phyloP scores from a whole-genome alignment of 208 protist species.

The Angomonas desouzai region DNA sequence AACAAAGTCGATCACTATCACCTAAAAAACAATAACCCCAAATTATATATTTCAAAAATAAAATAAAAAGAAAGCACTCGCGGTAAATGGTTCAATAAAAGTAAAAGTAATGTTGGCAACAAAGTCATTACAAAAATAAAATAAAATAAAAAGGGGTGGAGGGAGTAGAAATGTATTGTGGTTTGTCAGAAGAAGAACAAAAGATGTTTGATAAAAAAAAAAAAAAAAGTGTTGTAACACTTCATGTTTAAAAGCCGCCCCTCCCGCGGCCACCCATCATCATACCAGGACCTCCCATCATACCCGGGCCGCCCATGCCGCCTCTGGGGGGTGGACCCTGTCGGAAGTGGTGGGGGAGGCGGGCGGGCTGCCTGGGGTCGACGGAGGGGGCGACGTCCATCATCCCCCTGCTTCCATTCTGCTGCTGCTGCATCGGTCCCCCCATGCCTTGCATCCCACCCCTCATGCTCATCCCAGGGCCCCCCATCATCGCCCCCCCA shows the following conservation, averaged over 20 bases:
- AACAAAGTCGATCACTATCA: neutral
- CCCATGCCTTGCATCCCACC: too few species aligned
- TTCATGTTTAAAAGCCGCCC: neutral
- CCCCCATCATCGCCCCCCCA: neutral
- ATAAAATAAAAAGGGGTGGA: constrained; percentile 1
- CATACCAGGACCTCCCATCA: too few species aligned
- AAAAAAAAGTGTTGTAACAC: constrained; percentile 15
- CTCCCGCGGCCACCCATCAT: constrained; percentile 4
- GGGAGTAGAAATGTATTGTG: too few species aligned
- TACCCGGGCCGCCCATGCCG: neutral
- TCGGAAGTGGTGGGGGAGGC: constrained; percentile 2
- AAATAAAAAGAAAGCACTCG: neutral
- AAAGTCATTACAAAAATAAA: neutral
- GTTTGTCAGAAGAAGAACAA: neutral
- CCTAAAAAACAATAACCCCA: neutral
- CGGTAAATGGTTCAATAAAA: neutral
- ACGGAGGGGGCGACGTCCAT: neutral
- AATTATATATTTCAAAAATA: neutral
- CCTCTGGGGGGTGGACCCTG: neutral
- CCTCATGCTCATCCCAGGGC: neutral
- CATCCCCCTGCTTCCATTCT: neutral
- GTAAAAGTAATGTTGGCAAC: neutral
- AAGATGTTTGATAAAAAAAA: neutral
- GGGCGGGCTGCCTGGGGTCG: neutral
- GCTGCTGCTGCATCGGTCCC: too few species aligned